These are phyloP conservation scores for Pseudogymnoascus sp. DNA, from an alignment of 2,329 filamentous ascomycete genomes.

Conservation along the genomic window DNA sequence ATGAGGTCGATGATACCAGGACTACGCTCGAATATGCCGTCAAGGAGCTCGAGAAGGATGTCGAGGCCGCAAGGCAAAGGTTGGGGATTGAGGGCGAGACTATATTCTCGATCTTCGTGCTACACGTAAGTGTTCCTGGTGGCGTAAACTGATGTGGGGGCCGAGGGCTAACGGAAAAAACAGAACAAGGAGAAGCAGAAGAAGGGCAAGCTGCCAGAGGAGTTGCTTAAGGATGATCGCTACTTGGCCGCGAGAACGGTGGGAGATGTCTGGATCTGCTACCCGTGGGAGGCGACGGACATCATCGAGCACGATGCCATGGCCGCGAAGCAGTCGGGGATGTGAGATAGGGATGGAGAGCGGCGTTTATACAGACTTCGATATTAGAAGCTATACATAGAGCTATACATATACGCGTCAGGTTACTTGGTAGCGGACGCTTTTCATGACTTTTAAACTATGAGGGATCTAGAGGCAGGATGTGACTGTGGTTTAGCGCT, in stretches of 20 bases:
- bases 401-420: constrained; percentile 1
- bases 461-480: neutral
- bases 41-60: constrained; percentile 88
- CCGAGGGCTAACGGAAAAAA: constrained; percentile 14
- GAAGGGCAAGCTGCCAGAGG: constrained; percentile 74
- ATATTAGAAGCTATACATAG: constrained; percentile 6
- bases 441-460: neutral
- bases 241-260: constrained; percentile 86
- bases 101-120: constrained; percentile 86
- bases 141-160: neutral
- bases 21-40: constrained; percentile 93
- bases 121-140: constrained; percentile 54
- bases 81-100: constrained; percentile 61
- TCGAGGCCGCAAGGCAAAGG: constrained; percentile 68
- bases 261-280: constrained; percentile 96
- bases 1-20: constrained; percentile 92
- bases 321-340: constrained; percentile 35
- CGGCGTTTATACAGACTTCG: neutral
- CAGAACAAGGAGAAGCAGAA: constrained; percentile 97
- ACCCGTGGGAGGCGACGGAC: constrained; percentile 93
- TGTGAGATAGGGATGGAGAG: constrained; percentile 3
- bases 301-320: constrained; percentile 84
- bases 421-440: neutral
- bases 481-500: neutral
- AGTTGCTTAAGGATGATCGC: constrained; percentile 63